Evolutionary conservation across 2,329 filamentous ascomycete species (phyloP).

Genomic region (Beauveria asiatica): DNA sequence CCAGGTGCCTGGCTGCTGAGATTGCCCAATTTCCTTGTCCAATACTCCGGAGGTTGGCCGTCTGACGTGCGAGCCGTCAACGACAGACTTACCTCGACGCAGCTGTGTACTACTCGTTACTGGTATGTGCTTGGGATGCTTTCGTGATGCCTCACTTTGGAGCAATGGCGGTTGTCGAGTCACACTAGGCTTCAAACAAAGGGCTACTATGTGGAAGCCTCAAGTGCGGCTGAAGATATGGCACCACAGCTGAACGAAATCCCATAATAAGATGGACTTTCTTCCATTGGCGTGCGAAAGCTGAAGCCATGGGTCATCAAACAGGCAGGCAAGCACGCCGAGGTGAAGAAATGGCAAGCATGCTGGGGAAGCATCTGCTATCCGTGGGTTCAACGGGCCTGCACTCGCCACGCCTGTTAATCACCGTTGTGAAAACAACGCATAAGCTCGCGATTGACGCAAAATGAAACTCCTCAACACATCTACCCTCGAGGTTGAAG

Average conservation of each 20-base stretch:
- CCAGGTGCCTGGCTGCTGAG: not conserved
- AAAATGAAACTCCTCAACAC: not conserved
- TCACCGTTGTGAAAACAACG: not conserved
- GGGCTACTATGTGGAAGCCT: not conserved
- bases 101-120: not conserved
- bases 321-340: not conserved
- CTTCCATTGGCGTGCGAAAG: not conserved
- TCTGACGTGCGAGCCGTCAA: not conserved
- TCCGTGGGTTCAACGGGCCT: not conserved
- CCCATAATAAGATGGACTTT: conserved; percentile 1
- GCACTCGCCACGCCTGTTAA: not conserved
- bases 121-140: not conserved
- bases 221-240: not conserved
- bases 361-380: not conserved
- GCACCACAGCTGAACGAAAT: not conserved
- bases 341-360: not conserved
- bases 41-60: too few species aligned
- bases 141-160: not conserved
- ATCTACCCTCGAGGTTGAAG: not conserved
- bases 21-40: not conserved
- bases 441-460: not conserved
- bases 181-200: not conserved
- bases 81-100: not conserved
- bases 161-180: not conserved
- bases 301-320: conserved; percentile 1